Base-by-base conservation (phyloP, 495 filamentous ascomycete species). In the Hypoxylon trugodes region DNA sequence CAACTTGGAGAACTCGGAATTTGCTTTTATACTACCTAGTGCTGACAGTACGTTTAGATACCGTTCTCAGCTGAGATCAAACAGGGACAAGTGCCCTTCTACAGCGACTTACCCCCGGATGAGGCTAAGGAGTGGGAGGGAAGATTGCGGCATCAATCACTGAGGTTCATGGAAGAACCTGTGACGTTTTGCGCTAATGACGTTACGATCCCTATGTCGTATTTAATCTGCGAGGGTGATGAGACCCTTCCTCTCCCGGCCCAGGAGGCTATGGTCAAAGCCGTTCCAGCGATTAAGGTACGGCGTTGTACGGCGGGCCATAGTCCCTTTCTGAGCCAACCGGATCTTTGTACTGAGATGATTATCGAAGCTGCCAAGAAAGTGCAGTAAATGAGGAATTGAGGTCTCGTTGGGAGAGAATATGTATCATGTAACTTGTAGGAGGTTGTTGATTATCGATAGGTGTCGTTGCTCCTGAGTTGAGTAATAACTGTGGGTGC, bases 311-410 rank as follows among this genome's bases (percentile, higher is more conserved):
- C 65, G 12, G 64, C 73, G 1, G 61, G 72, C 35, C 76, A 78
- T 61, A 66, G 55, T 41, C 67, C 73, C 1, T 78, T 74, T 38
- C 49, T 73, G 16, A 71, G 65, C 28, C 67, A 72, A 41, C 67
- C 73, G 0, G 56, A 72, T 30, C 62, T n/a, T n/a, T n/a, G n/a
- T n/a, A n/a, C n/a, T n/a, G n/a, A n/a, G n/a, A n/a, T n/a, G n/a
- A n/a, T n/a, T n/a, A n/a, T n/a, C n/a, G n/a, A n/a, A n/a, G n/a
- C n/a, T n/a, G n/a, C n/a, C n/a, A n/a, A n/a, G n/a, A n/a, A n/a
- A n/a, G n/a, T n/a, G n/a, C n/a, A n/a, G n/a, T n/a, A n/a, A n/a
- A n/a, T n/a, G n/a, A n/a, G n/a, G n/a, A n/a, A n/a, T n/a, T n/a
- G n/a, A n/a, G n/a, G n/a, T n/a, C n/a, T n/a, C n/a, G n/a, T n/a